Evolutionary conservation across 2,329 filamentous ascomycete species (phyloP), one percentile per base, ranked within the genome.

Genomic region (Microdochium trichocladiopsis): DNA sequence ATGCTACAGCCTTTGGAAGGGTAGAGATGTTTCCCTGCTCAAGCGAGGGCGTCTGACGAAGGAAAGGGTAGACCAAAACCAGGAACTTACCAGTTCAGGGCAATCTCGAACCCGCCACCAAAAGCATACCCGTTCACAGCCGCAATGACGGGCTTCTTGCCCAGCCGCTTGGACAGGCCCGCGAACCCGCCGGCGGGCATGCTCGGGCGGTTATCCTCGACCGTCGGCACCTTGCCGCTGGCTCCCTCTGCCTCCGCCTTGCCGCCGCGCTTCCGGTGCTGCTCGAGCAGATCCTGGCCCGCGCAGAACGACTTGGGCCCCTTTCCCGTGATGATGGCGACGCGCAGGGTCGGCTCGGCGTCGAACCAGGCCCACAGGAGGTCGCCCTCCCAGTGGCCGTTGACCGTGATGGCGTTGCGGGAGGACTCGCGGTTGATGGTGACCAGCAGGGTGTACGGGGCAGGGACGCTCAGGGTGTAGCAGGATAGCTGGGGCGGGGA

Each of bases 131-230:
- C 80, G 63, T 83, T 83, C 2, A 82, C 77, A 2, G 80, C 80
- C 9, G 78, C 79, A 61, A 83, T 79, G 47, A 83, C 71, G 1
- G 80, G 80, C 64, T 83, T 83, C 69, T 80, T 83, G 1, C 83
- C 82, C 12, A 65, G 65, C 12, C 83, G 70, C 41, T 77, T 69
- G 41, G 76, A 80, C 14, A 86, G 61, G 0, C 79, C 82, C 36
- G 70, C 75, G 60, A 83, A 81, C 0, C 81, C 82, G 1, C 67
- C 66, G 2, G 68, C 52, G 1, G 77, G 76, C 55, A 51, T 60
- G 57, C 18, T 52, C 56, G 36, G 58, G 53, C 25, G 25, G 50
- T 53, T 52, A 59, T 56, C 33, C 48, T 53, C 57, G 56, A 33
- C 49, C 50, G 57, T 52, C 56, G 61, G 55, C 48, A 52, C 56